Conservation (phyloP, 108 stramenopile genomes). For the Skeletonema grethae region DNA sequence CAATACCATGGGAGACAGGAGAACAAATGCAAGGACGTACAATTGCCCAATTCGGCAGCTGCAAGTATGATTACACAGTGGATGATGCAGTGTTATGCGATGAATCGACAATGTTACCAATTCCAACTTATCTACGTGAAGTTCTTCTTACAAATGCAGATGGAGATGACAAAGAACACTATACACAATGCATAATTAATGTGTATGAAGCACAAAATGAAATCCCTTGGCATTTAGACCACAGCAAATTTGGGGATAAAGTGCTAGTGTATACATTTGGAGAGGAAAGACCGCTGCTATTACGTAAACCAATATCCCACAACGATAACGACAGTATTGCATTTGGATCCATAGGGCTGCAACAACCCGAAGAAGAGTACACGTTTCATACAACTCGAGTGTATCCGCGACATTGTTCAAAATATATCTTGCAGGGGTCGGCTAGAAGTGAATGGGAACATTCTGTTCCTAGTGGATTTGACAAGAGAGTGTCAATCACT, state of each 20-base stretch:
- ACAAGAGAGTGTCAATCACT: constrained; percentile 45
- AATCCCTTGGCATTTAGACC: constrained; percentile 56
- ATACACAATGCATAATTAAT: constrained; percentile 56
- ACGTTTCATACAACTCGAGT: constrained; percentile 20
- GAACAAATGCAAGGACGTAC: constrained; percentile 34
- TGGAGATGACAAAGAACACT: neutral
- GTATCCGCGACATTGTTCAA: constrained; percentile 41
- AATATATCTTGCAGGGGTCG: constrained; percentile 37
- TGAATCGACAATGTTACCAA: neutral
- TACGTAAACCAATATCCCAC: constrained; percentile 11
- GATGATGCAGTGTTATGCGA: constrained; percentile 16
- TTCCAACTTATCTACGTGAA: constrained; percentile 25
- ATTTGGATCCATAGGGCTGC: neutral
- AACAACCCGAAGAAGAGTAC: neutral
- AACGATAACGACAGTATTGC: neutral
- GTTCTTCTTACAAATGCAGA: constrained; percentile 20
- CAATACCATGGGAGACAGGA: constrained; percentile 35
- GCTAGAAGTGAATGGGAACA: constrained; percentile 46
- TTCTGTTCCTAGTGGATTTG: constrained; percentile 36
- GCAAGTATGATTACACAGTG: constrained; percentile 46
- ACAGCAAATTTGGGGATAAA: constrained; percentile 39
- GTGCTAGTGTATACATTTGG: constrained; percentile 52
- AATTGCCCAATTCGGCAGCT: constrained; percentile 53
- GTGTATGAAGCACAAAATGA: constrained; percentile 16
- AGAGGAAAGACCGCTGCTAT: constrained; percentile 44